Conservation (phyloP, 108 stramenopile genomes). For the Fistulifera pelliculosa region DNA sequence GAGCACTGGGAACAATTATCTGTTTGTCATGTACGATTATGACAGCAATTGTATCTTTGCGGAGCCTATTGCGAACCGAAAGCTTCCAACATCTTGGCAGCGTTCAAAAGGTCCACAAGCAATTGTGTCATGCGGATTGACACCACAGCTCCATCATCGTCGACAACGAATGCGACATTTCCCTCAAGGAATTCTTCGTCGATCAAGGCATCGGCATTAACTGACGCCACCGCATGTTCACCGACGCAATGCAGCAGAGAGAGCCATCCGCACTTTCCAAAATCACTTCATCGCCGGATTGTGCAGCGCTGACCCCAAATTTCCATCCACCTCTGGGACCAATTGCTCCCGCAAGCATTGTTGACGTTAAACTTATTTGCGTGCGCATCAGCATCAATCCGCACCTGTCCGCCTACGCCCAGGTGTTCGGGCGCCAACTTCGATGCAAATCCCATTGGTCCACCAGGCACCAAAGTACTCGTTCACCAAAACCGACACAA, state of each 20-base stretch:
- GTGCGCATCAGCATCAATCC: conserved; percentile 23
- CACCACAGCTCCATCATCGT: conserved; percentile 6
- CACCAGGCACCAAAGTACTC: conserved; percentile 26
- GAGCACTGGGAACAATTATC: conserved; percentile 25
- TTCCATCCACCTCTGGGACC: conserved; percentile 21
- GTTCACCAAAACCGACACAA: conserved; percentile 13
- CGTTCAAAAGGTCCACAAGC: conserved; percentile 7
- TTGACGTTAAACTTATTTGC: conserved; percentile 34
- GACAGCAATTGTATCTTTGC: conserved; percentile 30
- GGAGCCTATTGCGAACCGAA: conserved; percentile 11
- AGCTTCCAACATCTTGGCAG: neutral
- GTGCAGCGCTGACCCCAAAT: conserved; percentile 15
- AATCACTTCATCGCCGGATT: conserved; percentile 37
- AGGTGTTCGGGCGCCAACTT: conserved; percentile 19
- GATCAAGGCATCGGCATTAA: conserved; percentile 17
- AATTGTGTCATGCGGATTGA: neutral
- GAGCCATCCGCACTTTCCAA: conserved; percentile 42
- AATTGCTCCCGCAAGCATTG: conserved; percentile 26
- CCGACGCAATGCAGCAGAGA: conserved; percentile 34
- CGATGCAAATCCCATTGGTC: conserved; percentile 34
- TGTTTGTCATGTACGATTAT: conserved; percentile 25
- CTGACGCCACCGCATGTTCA: conserved; percentile 25
- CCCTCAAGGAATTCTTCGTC: conserved; percentile 9
- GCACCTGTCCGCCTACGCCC: conserved; percentile 3
- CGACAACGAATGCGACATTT: conserved; percentile 19